Evolutionary conservation across 2,329 filamentous ascomycete genomes (phyloP).

Genomic region (Cryphonectria radicalis): DNA sequence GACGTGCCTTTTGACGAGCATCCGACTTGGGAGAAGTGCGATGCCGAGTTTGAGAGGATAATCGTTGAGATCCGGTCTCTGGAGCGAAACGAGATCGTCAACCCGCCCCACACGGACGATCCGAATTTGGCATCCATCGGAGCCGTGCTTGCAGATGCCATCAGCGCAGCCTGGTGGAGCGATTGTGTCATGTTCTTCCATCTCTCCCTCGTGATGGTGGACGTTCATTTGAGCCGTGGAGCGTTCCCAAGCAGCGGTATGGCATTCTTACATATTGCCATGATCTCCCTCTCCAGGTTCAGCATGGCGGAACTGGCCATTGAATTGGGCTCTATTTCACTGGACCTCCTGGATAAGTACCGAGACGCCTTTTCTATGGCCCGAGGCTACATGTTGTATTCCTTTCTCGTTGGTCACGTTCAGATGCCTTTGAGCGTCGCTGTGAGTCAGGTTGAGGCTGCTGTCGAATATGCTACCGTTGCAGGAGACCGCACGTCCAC

Average conservation of each 20-base stretch:
- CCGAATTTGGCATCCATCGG: slow-evolving; percentile 65
- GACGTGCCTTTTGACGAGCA: slow-evolving; percentile 68
- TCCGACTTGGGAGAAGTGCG: slow-evolving; percentile 76
- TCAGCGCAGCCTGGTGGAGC: slow-evolving; percentile 74
- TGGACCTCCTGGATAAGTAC: slow-evolving; percentile 67
- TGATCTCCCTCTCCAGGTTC: slow-evolving; percentile 71
- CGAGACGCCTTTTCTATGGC: slow-evolving; percentile 69
- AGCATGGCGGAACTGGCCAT: slow-evolving; percentile 71
- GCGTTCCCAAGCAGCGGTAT: slow-evolving; percentile 71
- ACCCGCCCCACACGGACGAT: slow-evolving; percentile 50
- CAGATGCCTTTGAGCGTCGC: slow-evolving; percentile 64
- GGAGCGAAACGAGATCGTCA: slow-evolving; percentile 53
- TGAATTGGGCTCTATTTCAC: slow-evolving; percentile 65
- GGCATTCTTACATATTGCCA: slow-evolving; percentile 69
- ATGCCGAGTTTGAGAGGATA: slow-evolving; percentile 70
- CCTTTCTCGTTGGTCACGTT: slow-evolving; percentile 72
- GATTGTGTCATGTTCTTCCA: slow-evolving; percentile 75
- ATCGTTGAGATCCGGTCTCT: slow-evolving; percentile 63
- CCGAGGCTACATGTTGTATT: slow-evolving; percentile 70
- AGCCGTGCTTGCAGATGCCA: slow-evolving; percentile 71
- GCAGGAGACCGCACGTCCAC: slow-evolving; percentile 74
- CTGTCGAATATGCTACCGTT: slow-evolving; percentile 67
- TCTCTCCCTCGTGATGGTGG: slow-evolving; percentile 67
- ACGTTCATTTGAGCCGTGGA: slow-evolving; percentile 66
- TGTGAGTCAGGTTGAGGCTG: slow-evolving; percentile 64